Base-by-base conservation (phyloP, 352 stramenopile species). In the Aphanomyces astaci region DNA sequence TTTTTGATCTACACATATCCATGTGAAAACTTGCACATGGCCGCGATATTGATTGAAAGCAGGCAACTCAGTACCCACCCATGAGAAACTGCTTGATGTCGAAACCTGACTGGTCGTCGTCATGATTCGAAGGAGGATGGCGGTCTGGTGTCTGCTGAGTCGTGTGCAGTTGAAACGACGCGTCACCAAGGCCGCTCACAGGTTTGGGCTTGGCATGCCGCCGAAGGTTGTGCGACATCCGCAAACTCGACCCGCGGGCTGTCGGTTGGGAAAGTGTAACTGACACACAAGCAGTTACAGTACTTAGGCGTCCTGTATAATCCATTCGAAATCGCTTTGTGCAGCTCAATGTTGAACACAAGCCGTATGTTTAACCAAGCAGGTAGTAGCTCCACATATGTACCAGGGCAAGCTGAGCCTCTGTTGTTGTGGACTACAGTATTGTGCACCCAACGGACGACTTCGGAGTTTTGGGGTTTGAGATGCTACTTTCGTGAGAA, bases 1-100 rank as follows among this genome's bases (percentile, higher is more conserved):
- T 39, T 89, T 89, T 64, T 92, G 81, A 33, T 89, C 72, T 2
- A 89, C 53, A 10, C 28, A 31, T 22, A 10, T 17, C 25, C 9
- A 46, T 9, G 17, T 7, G 3, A 11, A 52, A n/a, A n/a, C n/a
- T n/a, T n/a, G n/a, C n/a, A n/a, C n/a, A n/a, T n/a, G n/a, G n/a
- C n/a, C n/a, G n/a, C n/a, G n/a, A n/a, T n/a, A n/a, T n/a, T 57
- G 11, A 39, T 39, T 11, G 9, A 66, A 9, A 22, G 10, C 0
- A 25, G 19, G 11, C 9, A 2, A 32, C 2, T 32, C 22, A 31
- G 1, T 24, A 33, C 24, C 0, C 36, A 68, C 62, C 62, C 2
- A 68, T 15, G 22, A 68, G 51, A 43, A 68, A 68, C 51, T 68
- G 43, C 46, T 62, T 57, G 46, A 68, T 68, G 51, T 68, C 62